Percentiles rank a stretch among this genome's conserved stretches.
These are phyloP conservation scores for Dioscorea cayenensis DNA, from an alignment of 116 monocot genomes.

Conservation along the genomic window DNA sequence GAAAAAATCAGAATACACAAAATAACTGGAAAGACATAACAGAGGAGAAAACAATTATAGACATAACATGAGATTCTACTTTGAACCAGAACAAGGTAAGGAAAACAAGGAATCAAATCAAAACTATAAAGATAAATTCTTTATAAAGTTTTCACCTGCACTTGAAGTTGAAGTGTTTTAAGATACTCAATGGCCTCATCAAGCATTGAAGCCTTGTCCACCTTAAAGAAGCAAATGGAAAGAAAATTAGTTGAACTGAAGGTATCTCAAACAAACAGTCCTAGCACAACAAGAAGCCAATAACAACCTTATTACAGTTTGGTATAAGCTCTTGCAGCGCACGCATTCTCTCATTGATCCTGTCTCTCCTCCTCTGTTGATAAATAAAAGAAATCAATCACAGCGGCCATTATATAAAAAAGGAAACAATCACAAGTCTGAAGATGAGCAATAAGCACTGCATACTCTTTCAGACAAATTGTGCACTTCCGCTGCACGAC, in stretches of 20 bases:
- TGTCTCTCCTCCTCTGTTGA: slow-evolving; percentile 80
- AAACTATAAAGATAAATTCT: background rate
- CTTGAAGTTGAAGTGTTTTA: slow-evolving; percentile 93
- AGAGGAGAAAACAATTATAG: too few species aligned
- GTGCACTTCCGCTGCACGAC: slow-evolving; percentile 88
- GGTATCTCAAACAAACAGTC: background rate
- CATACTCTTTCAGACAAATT: slow-evolving; percentile 98
- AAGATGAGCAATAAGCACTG: background rate
- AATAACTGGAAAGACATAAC: too few species aligned
- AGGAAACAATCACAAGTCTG: background rate
- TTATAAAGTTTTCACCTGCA: slow-evolving; percentile 51
- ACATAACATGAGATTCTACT: background rate
- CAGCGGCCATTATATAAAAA: background rate
- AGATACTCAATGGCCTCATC: slow-evolving; percentile 98
- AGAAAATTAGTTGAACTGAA: background rate
- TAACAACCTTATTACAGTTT: slow-evolving; percentile 81
- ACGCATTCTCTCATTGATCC: slow-evolving; percentile 96
- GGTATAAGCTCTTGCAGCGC: slow-evolving; percentile 93
- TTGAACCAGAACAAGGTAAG: background rate
- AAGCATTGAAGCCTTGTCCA: slow-evolving; percentile 98
- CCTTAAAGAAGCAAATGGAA: slow-evolving; percentile 26
- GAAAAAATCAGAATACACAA: too few species aligned
- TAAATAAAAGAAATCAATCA: background rate
- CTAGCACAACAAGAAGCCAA: background rate
- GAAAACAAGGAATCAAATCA: background rate